phyloP scores from a whole-genome alignment of 2,329 filamentous ascomycete species.

The Colletotrichum sp. region DNA sequence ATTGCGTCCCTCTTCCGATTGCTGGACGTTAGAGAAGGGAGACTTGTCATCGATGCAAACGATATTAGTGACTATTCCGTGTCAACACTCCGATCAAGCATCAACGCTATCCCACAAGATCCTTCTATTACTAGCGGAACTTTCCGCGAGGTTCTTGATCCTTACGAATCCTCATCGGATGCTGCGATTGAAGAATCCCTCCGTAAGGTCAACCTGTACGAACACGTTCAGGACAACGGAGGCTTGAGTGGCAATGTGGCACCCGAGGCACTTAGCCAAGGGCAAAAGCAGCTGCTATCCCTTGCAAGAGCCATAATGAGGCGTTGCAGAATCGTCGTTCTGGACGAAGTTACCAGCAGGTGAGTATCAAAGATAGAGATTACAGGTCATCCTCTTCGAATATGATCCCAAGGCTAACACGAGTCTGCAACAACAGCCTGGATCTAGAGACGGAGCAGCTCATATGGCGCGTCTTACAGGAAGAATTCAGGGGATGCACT shows the following conservation, averaged over 20 bases:
- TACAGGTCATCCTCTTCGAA: no score
- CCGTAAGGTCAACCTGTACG: not conserved
- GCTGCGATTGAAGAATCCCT: not conserved
- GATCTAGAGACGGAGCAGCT: not conserved
- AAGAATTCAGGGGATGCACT: not conserved
- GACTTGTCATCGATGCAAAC: not conserved
- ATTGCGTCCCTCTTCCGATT: not conserved
- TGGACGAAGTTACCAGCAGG: not conserved
- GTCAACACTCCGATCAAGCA: not conserved
- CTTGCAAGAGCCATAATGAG: not conserved
- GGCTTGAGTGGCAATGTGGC: not conserved
- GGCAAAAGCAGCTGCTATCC: not conserved
- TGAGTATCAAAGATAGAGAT: not conserved
- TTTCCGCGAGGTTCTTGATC: not conserved
- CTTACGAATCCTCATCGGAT: not conserved
- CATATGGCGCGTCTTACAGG: not conserved
- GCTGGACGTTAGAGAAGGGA: not conserved
- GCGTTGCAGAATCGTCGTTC: not conserved
- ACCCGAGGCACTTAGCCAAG: not conserved
- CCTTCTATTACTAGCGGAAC: not conserved
- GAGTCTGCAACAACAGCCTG: not conserved
- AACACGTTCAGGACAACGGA: not conserved
- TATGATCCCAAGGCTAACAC: not conserved
- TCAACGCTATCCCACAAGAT: not conserved
- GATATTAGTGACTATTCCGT: not conserved